These are phyloP conservation scores for Ambrosiella xylebori DNA, from an alignment of 2,329 filamentous ascomycete species.

Conservation along the genomic window DNA sequence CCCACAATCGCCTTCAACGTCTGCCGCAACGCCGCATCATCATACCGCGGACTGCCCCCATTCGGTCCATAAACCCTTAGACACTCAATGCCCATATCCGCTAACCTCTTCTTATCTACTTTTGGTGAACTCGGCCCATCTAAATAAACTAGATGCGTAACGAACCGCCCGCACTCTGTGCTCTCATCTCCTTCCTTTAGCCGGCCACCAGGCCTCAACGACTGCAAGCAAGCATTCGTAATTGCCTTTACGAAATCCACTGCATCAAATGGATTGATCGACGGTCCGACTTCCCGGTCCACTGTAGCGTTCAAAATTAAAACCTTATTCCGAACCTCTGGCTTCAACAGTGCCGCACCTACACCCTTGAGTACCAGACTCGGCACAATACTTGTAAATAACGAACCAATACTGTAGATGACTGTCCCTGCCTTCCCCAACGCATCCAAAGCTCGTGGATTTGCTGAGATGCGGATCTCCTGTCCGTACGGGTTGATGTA, in stretches of 20 bases:
- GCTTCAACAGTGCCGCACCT: constrained; percentile 37
- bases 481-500: constrained; percentile 99
- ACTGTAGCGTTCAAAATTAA: constrained; percentile 69
- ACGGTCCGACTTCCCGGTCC: constrained; percentile 75
- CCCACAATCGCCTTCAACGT: constrained; percentile 65
- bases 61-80: constrained; percentile 60
- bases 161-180: constrained; percentile 44
- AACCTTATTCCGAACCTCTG: constrained; percentile 47
- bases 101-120: constrained; percentile 50
- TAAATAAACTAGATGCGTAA: constrained; percentile 71
- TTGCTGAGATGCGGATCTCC: constrained; percentile 72
- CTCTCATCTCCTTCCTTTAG: constrained; percentile 19
- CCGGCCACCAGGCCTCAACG: constrained; percentile 28
- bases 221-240: constrained; percentile 54
- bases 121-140: constrained; percentile 52
- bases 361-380: constrained; percentile 61
- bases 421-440: constrained; percentile 48
- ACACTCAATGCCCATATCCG: constrained; percentile 54
- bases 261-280: constrained; percentile 46
- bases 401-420: constrained; percentile 82
- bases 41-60: constrained; percentile 44
- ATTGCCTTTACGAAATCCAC: constrained; percentile 72
- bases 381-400: constrained; percentile 81
- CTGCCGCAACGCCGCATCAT: constrained; percentile 55
- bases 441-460: constrained; percentile 59